Percentiles rank a stretch among this genome's conserved stretches.
Conservation (phyloP, 1,284 basidiomycete genomes). For the Trametes hirsuta region DNA sequence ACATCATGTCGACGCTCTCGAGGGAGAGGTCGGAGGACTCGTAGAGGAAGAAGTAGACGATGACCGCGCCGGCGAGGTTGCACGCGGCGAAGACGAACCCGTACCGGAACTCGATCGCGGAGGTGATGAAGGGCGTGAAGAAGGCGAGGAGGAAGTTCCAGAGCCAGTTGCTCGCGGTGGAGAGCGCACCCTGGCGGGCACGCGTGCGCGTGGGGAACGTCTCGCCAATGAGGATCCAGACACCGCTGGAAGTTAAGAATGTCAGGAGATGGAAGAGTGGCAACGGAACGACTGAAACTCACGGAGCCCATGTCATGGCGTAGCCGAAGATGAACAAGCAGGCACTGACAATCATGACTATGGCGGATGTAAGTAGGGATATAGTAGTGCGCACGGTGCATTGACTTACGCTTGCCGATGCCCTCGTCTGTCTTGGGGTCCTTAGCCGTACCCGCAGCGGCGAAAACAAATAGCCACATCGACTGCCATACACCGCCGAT, state of each 20-base stretch:
- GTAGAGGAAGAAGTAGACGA: constrained; percentile 82
- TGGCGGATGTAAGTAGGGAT: constrained; percentile 1
- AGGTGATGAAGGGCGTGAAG: constrained; percentile 72
- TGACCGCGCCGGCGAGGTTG: constrained; percentile 61
- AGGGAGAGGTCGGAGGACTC: constrained; percentile 72
- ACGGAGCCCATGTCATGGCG: constrained; percentile 76
- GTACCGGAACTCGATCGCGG: constrained; percentile 63
- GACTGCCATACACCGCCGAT: constrained; percentile 76
- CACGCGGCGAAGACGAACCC: constrained; percentile 62
- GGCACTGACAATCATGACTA: constrained; percentile 78
- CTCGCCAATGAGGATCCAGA: constrained; percentile 81
- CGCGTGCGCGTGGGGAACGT: constrained; percentile 77
- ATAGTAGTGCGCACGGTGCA: background rate
- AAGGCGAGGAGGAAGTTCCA: constrained; percentile 81
- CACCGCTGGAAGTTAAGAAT: constrained; percentile 39
- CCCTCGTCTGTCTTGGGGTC: constrained; percentile 50
- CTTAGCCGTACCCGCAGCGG: constrained; percentile 71
- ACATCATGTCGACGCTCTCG: constrained; percentile 78
- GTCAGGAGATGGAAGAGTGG: background rate
- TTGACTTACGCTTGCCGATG: constrained; percentile 55
- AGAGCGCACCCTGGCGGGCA: constrained; percentile 75
- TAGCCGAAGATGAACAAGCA: constrained; percentile 82
- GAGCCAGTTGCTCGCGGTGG: constrained; percentile 71
- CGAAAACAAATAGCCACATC: constrained; percentile 79
- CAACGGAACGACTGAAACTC: constrained; percentile 16